A percentile compares a stretch with the other conserved stretches of the same genome.
These are phyloP conservation scores for Alternaria ventricosa DNA, from an alignment of 2,329 filamentous ascomycete genomes.

Conservation along the genomic window DNA sequence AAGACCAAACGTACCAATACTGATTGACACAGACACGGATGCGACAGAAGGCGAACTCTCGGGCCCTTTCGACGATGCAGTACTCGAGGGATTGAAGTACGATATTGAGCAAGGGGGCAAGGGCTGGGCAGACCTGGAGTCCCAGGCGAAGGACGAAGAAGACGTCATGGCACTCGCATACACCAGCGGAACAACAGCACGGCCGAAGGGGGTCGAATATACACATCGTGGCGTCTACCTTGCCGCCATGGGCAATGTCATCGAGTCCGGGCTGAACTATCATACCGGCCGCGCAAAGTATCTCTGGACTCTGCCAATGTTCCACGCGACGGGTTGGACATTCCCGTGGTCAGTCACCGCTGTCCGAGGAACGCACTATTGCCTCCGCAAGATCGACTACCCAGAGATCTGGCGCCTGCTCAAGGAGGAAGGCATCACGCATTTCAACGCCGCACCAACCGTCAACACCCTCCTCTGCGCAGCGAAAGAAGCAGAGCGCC, in stretches of 20 bases:
- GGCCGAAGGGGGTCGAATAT: conserved; percentile 91
- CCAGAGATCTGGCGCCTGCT: conserved; percentile 88
- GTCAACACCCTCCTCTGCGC: conserved; percentile 94
- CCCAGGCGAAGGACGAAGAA: conserved; percentile 76
- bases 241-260: conserved; percentile 81
- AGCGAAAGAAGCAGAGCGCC: conserved; percentile 72
- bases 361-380: conserved; percentile 93
- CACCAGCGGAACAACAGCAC: conserved; percentile 90
- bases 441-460: conserved; percentile 95
- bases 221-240: conserved; percentile 89
- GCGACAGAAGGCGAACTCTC: conserved; percentile 73
- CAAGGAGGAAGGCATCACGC: conserved; percentile 85
- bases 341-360: conserved; percentile 94
- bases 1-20: conserved; percentile 70
- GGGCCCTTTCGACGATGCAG: conserved; percentile 82
- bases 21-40: conserved; percentile 87
- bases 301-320: conserved; percentile 93
- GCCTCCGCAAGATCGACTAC: conserved; percentile 94
- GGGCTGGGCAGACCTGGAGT: conserved; percentile 79
- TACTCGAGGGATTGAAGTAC: conserved; percentile 78
- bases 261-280: conserved; percentile 85
- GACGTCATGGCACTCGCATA: conserved; percentile 86
- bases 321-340: conserved; percentile 75
- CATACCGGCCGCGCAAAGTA: conserved; percentile 75
- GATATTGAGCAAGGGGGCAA: conserved; percentile 70